Evolutionary conservation across 2,329 filamentous ascomycete species (phyloP).

Genomic region (Lasiodiplodia sp.): DNA sequence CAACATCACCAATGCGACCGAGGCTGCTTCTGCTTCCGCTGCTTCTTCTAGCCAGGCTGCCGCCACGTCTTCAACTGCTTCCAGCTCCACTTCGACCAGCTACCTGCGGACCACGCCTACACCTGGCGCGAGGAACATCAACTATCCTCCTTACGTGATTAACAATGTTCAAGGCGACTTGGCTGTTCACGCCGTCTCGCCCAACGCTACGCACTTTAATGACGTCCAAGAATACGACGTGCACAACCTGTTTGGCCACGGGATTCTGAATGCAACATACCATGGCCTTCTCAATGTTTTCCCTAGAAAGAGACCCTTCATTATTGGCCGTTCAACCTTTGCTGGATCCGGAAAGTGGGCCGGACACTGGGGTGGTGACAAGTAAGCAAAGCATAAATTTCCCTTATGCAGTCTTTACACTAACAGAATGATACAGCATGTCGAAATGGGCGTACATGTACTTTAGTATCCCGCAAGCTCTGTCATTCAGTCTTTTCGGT

Average conservation of each 20-base stretch:
- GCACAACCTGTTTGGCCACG: slow-evolving; percentile 79
- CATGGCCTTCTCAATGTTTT: slow-evolving; percentile 70
- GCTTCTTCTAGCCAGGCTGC: slow-evolving; percentile 60
- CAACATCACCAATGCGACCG: slow-evolving; percentile 71
- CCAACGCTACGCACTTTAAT: slow-evolving; percentile 79
- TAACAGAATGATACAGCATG: slow-evolving; percentile 35
- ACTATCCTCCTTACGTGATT: slow-evolving; percentile 78
- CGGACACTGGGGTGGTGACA: slow-evolving; percentile 82
- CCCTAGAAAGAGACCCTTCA: slow-evolving; percentile 76
- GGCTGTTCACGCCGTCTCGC: slow-evolving; percentile 74
- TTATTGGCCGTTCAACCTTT: slow-evolving; percentile 84
- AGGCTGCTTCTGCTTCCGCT: slow-evolving; percentile 67
- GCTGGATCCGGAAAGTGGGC: slow-evolving; percentile 77
- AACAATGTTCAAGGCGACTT: slow-evolving; percentile 77
- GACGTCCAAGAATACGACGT: slow-evolving; percentile 80
- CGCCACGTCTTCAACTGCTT: slow-evolving; percentile 43
- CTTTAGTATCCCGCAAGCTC: slow-evolving; percentile 78
- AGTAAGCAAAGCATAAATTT: slow-evolving; percentile 42
- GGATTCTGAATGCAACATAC: slow-evolving; percentile 80
- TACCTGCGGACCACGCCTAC: slow-evolving; percentile 69
- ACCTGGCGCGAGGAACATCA: slow-evolving; percentile 69
- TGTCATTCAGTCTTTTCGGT: slow-evolving; percentile 76
- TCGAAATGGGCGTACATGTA: slow-evolving; percentile 77
- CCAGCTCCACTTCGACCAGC: slow-evolving; percentile 39
- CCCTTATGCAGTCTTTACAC: background rate